Evolutionary conservation across 768 basidiomycete species (phyloP), one percentile per base, ranked within the genome.

Genomic region (Royoungia palumana): DNA sequence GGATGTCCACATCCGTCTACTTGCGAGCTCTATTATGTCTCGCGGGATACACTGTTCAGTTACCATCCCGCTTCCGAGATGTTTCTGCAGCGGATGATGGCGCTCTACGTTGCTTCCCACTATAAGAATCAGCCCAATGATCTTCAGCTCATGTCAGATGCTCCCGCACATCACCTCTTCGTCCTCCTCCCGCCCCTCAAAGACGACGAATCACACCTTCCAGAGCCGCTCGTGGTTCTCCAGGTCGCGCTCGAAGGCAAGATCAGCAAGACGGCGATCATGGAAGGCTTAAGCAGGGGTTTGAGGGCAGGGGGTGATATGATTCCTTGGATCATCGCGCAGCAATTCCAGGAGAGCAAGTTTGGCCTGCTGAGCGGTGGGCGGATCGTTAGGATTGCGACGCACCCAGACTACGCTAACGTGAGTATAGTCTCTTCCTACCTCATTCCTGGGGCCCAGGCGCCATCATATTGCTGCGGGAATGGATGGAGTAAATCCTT

Each of bases 51-150:
- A 0, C 75, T 98, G 25, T 99, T 99, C 77, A 92, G 89, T 56
- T 98, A 87, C 71, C 94, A 99, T 64, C 92, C 94, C 4, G 96
- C 94, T 8, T 90, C 88, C n/a, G 96, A 99, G 67, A 78, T 90
- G 27, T 99, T 99, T 75, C 78, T 99, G 24, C 96, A 99, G 69
- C 82, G 94, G 30, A 94, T 98, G 87, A 96, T 97, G 94, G 86
- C 91, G 16, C 77, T 98, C 2, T 99, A 97, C 68, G 95, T 98
- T 44, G 91, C 96, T 1, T 89, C 87, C 43, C 96, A 99, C 66
- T 99, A 99, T 75, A 99, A 99, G 71, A 99, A 98, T 68, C 91
- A 94, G 62, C 96, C 96, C 17, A 98, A 99, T 64, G 96, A 99
- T 65, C 77, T 99, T n/a, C 95, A 98, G 67, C 79, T 99, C 44